Evolutionary conservation across 108 stramenopile genomes (phyloP), one percentile per base, ranked within the genome.

Genomic region (Fistulifera pelliculosa): DNA sequence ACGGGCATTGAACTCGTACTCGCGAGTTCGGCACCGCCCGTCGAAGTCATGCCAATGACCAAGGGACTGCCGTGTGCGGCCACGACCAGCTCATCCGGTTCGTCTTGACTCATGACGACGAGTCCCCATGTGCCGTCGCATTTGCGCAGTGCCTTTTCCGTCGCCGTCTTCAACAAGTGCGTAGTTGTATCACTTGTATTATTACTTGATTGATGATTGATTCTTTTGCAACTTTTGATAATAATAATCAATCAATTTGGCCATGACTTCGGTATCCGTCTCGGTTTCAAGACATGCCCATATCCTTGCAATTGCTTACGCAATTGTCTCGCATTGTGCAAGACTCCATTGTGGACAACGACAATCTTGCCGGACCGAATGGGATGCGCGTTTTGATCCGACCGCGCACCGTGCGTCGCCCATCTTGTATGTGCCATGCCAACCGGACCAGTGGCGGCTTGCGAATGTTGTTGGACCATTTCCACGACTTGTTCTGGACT

Each of bases 341-440:
- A 75, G n/a, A 94, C 95, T 26, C 98, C 98, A 65, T 99, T 99
- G 76, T 99, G 99, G n/a, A 97, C 96, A n/a, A 99, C 70, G 14
- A 94, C 95, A 60, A 99, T 83, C 64, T 94, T 87, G 52, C 93
- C 93, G n/a, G 88, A 70, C 18, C 71, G 74, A 74, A 96, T 95
- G n/a, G 99, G 97, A 71, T 99, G 99, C 7, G 97, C 96, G 67
- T 99, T 99, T 56, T 78, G 77, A 61, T 97, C 97, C 6, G 94
- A 98, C 58, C 96, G 96, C n/a, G 95, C 96, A 60, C 98, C 98
- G 65, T 96, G 94, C 1, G 98, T 99, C 12, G 98, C 97, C 98
- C 98, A 99, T 17, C 99, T 94, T 3, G 99, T 98, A 74, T 98
- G 97, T 4, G 94, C 99, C 57, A 99, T 98, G 41, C 96, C 97